Evolutionary conservation across 148 eudicot species (phyloP).

Genomic region (Diospyros kaki): DNA sequence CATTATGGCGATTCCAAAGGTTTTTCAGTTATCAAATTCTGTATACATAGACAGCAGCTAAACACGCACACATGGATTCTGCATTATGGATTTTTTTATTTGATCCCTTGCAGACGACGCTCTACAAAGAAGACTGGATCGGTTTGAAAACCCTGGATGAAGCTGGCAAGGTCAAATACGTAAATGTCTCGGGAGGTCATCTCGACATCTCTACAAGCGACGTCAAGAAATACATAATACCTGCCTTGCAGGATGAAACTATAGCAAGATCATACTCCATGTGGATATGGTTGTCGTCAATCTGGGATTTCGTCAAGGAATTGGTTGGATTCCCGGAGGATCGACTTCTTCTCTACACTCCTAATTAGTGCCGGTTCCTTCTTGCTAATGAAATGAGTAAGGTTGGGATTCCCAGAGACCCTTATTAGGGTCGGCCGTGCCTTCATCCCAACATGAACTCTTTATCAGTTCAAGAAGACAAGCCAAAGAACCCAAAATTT

Average conservation of each 20-base stretch:
- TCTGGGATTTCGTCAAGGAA: constrained; percentile 7
- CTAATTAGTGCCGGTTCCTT: neutral
- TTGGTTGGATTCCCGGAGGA: constrained; percentile 2
- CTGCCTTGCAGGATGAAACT: constrained; percentile 27
- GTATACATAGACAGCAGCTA: too few relatives aligned
- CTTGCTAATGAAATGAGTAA: too few relatives aligned
- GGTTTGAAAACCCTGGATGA: constrained; percentile 50
- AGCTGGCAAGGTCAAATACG: constrained; percentile 51
- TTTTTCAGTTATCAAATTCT: too few relatives aligned
- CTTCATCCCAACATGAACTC: too few relatives aligned
- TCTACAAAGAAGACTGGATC: constrained; percentile 64
- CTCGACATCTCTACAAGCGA: constrained; percentile 29
- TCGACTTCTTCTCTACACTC: constrained; percentile 7
- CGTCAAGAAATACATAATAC: constrained; percentile 30
- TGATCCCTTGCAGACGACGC: constrained; percentile 36
- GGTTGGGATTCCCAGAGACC: too few relatives aligned
- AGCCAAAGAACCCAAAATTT: too few relatives aligned
- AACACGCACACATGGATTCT: neutral
- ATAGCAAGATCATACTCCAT: constrained; percentile 1
- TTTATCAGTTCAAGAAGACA: too few relatives aligned
- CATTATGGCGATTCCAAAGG: too few relatives aligned
- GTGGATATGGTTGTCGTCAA: neutral
- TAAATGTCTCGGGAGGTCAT: constrained; percentile 38
- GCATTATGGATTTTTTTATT: neutral
- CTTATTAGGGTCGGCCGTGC: too few relatives aligned